phyloP scores from a whole-genome alignment of 306 rosid genomes.

The Spatholobus suberectus region DNA sequence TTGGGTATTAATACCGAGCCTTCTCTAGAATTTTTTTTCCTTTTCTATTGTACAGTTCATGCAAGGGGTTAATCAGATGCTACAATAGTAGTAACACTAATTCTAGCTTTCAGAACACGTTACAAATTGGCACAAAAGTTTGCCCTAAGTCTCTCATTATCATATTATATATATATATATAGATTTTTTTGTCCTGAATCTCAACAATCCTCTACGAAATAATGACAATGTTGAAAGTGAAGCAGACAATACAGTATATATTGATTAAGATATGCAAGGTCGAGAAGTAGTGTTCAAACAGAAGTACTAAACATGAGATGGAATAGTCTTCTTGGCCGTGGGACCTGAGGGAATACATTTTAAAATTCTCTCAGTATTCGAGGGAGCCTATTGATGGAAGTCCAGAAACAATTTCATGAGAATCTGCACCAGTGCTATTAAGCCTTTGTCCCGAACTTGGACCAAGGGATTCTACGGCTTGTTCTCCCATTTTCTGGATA shows the following conservation, averaged over 20 bases:
- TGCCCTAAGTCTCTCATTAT: conserved; percentile 33
- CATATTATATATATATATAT: neutral
- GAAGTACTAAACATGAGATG: conserved; percentile 37
- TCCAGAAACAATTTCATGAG: conserved; percentile 63
- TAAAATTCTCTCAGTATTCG: conserved; percentile 52
- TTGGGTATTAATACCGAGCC: neutral
- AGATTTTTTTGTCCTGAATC: neutral
- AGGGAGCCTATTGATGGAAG: conserved; percentile 67
- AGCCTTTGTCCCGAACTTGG: conserved; percentile 65
- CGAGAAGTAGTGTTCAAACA: conserved; percentile 32
- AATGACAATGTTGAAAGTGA: conserved; percentile 19
- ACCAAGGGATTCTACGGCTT: conserved; percentile 62
- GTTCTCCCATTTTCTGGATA: conserved; percentile 82
- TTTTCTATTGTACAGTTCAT: conserved; percentile 17
- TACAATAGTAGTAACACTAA: conserved; percentile 34
- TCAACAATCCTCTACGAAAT: conserved; percentile 1
- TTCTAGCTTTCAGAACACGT: conserved; percentile 33
- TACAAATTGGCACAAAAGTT: conserved; percentile 35
- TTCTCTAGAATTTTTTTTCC: neutral
- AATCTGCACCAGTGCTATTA: conserved; percentile 52
- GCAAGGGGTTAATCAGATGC: conserved; percentile 35
- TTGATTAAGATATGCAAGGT: conserved; percentile 31
- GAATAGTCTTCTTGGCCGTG: conserved; percentile 27
- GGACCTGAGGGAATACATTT: conserved; percentile 36
- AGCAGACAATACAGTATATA: conserved; percentile 36